Base-by-base conservation (phyloP, 164 flowering plant genomes). In the Berberis vulgaris region DNA sequence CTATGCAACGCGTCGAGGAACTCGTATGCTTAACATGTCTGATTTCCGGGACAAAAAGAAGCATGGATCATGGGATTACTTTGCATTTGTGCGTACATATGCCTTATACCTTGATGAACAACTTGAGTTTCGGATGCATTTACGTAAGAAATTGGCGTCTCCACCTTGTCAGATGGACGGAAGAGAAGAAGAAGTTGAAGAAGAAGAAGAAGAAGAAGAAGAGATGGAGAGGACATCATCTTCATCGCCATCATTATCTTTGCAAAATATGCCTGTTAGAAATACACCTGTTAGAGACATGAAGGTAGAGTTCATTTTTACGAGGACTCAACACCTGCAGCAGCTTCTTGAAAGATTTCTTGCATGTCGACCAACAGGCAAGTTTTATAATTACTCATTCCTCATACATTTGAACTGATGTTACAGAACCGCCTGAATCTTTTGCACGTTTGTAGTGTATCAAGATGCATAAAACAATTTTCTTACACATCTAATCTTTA, bases 311-410 rank as follows among this genome's bases (percentile, higher is more conserved):
- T 66, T 69, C 2, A 56, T 91, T 0, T 86, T 89, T 50, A 67
- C 86, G 0, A 80, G 84, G 75, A 55, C 67, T 41, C 83, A 86
- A 43, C 88, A 82, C 64, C 71, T 86, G 65, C 88, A 78, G 59
- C 89, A 84, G 65, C 85, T 94, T 3, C 83, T 94, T 13, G 96
- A 94, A 41, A 78, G 99, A 6, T 86, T 94, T 60, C 65, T 91
- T 2, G 97, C 96, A 3, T 89, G 96, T 60, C 76, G 86, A 3
- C 97, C 99, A 4, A 83, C 97, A 74, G 96, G 98, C 57, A 59
- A 49, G 68, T 65, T 26, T n/a, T 6, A 38, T n/a, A 54, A 54
- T 56, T 41, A 13, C 39, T 26, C 26, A 26, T 26, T 0, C 26
- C 39, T 26, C 26, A 26, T 26, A 26, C 26, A 26, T 26, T 26